phyloP scores from a whole-genome alignment of 495 filamentous ascomycete genomes.

The Lindgomyces ingoldianus region DNA sequence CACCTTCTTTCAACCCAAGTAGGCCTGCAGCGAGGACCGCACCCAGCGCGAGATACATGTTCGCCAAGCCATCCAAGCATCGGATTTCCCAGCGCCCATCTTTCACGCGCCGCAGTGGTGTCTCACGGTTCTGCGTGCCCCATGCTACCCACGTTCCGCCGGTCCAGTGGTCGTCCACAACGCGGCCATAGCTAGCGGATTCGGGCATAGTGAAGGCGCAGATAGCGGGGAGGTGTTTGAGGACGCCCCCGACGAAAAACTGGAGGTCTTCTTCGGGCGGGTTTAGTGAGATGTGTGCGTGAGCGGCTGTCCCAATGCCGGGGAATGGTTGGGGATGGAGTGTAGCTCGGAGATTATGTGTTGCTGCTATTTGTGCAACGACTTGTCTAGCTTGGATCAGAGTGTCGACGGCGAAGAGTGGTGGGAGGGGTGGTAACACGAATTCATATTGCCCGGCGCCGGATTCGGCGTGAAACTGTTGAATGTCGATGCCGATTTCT shows the following conservation, averaged over 20 bases:
- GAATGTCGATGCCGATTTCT: conserved; percentile 63
- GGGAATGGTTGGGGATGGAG: conserved; percentile 72
- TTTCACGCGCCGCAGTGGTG: conserved; percentile 62
- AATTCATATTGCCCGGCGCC: conserved; percentile 81
- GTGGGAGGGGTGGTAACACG: conserved; percentile 63
- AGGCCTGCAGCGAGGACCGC: conserved; percentile 68
- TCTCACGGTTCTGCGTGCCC: conserved; percentile 76
- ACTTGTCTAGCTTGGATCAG: conserved; percentile 72
- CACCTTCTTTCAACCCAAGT: conserved; percentile 55
- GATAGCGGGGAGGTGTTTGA: conserved; percentile 65
- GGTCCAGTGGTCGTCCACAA: conserved; percentile 69
- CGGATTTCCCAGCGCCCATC: conserved; percentile 71
- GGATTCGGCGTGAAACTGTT: conserved; percentile 78
- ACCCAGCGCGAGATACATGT: conserved; percentile 68
- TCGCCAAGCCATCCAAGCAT: conserved; percentile 69
- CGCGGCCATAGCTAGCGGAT: conserved; percentile 60
- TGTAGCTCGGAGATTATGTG: conserved; percentile 68
- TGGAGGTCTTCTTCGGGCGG: conserved; percentile 45
- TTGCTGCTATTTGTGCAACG: conserved; percentile 59
- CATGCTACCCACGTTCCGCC: conserved; percentile 73
- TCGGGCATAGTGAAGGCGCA: conserved; percentile 65
- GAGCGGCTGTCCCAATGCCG: conserved; percentile 64
- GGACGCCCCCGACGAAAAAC: conserved; percentile 66
- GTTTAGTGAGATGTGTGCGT: conserved; percentile 67
- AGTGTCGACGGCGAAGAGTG: conserved; percentile 70